Percentiles rank a stretch among this genome's conserved stretches.
These are phyloP conservation scores for Phoma sp. DNA, from an alignment of 2,329 filamentous ascomycete species.

Conservation along the genomic window DNA sequence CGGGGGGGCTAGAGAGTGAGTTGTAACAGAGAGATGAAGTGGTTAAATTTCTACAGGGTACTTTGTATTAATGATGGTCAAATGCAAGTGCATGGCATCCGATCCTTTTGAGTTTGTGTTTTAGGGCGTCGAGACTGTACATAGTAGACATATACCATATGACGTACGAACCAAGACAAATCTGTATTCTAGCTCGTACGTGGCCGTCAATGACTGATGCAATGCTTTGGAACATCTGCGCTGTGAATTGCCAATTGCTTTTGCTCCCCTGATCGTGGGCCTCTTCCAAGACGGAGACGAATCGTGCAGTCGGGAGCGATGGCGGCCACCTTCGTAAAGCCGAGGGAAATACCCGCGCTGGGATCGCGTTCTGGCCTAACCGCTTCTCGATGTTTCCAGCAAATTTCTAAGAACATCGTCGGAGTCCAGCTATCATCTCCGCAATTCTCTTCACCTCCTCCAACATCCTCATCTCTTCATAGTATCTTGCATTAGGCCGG, in stretches of 20 bases:
- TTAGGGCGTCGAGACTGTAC: neutral
- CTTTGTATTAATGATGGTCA: neutral
- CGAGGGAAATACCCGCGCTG: conserved; percentile 12
- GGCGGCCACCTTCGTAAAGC: conserved; percentile 6
- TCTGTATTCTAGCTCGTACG: too few relatives aligned
- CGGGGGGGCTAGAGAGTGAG: neutral
- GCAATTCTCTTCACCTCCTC: conserved; percentile 25
- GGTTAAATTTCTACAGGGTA: too few relatives aligned
- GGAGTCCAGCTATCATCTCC: conserved; percentile 25
- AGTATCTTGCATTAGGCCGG: conserved; percentile 44
- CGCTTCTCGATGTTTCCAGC: conserved; percentile 29
- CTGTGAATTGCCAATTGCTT: too few relatives aligned
- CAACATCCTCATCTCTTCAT: conserved; percentile 34
- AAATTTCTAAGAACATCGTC: conserved; percentile 25
- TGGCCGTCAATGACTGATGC: too few relatives aligned
- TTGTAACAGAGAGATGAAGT: neutral
- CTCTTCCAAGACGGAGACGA: neutral
- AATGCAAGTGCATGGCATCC: neutral
- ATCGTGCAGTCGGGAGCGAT: conserved; percentile 4
- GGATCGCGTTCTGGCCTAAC: conserved; percentile 18
- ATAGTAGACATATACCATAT: neutral
- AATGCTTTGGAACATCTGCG: too few relatives aligned
- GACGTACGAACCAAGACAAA: neutral
- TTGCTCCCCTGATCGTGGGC: too few relatives aligned
- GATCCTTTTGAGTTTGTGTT: neutral